A percentile compares a stretch with the other conserved stretches of the same genome.
phyloP scores from a whole-genome alignment of 352 stramenopile genomes.

The Pseudoperonospora humuli region DNA sequence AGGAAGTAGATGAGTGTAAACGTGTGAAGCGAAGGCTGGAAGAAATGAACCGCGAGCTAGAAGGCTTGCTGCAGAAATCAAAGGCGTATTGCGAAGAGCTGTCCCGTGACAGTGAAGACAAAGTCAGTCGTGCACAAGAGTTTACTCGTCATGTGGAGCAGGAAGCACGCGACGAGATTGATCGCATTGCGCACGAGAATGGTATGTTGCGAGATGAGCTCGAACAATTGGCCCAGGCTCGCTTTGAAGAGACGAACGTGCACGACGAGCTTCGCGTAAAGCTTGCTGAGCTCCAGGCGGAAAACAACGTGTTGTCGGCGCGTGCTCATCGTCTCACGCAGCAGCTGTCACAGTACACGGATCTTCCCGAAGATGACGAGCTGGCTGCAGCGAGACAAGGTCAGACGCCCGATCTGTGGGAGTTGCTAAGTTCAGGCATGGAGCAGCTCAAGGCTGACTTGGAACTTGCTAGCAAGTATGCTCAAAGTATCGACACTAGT shows the following conservation, averaged over 20 bases:
- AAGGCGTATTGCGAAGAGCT: constrained; percentile 60
- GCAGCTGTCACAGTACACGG: constrained; percentile 79
- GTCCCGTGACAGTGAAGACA: constrained; percentile 55
- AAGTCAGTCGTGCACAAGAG: constrained; percentile 46
- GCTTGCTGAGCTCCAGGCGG: constrained; percentile 67
- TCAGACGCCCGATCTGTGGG: constrained; percentile 71
- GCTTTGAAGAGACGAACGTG: constrained; percentile 54
- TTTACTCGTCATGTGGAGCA: constrained; percentile 54
- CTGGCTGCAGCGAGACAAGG: constrained; percentile 40
- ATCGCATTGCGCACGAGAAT: constrained; percentile 53
- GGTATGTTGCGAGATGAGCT: constrained; percentile 54
- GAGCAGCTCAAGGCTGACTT: constrained; percentile 84
- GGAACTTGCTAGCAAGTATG: constrained; percentile 82
- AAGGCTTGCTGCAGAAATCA: constrained; percentile 47
- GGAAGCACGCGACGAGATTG: constrained; percentile 55
- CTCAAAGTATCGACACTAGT: constrained; percentile 65
- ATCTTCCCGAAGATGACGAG: constrained; percentile 63
- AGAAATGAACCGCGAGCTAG: constrained; percentile 44
- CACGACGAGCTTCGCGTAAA: constrained; percentile 65
- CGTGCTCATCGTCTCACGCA: constrained; percentile 70
- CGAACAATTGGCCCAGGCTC: constrained; percentile 47
- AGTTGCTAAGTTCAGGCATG: constrained; percentile 81
- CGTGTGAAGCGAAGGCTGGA: constrained; percentile 34
- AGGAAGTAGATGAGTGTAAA: constrained; percentile 41
- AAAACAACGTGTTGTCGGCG: constrained; percentile 80